Evolutionary conservation across 2,329 filamentous ascomycete species (phyloP).

Genomic region (Colletotrichum nymphaeae): DNA sequence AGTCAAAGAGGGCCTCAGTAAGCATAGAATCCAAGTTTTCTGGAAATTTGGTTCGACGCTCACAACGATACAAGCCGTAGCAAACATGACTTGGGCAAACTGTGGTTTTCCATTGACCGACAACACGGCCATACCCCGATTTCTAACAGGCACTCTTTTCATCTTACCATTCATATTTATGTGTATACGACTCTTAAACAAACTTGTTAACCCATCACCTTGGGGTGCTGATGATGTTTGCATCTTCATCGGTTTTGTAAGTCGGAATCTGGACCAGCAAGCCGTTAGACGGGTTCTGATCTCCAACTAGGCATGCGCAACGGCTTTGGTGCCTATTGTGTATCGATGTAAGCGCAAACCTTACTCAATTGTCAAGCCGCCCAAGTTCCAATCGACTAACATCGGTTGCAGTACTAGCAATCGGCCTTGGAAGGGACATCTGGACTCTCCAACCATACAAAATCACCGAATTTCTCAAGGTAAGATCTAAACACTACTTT

Average conservation of each 20-base stretch:
- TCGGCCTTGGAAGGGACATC: slow-evolving; percentile 10
- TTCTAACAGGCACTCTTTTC: slow-evolving; percentile 2
- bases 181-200: neutral
- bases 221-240: slow-evolving; percentile 1
- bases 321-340: neutral
- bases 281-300: neutral
- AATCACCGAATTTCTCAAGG: slow-evolving; percentile 17
- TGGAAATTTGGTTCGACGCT: neutral
- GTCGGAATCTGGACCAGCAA: neutral
- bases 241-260: neutral
- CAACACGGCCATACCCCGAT: neutral
- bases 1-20: neutral
- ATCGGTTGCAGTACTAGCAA: neutral
- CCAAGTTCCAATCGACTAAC: neutral
- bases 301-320: neutral
- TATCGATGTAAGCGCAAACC: neutral
- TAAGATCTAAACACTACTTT: neutral
- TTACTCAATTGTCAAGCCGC: neutral
- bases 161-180: slow-evolving; percentile 7
- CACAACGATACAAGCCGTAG: neutral
- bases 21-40: neutral
- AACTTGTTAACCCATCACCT: neutral
- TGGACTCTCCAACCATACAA: slow-evolving; percentile 10
- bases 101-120: slow-evolving; percentile 15
- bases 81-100: slow-evolving; percentile 4